Base-by-base conservation (phyloP, 2,329 filamentous ascomycete species). In the Aureobasidium subglaciale region DNA sequence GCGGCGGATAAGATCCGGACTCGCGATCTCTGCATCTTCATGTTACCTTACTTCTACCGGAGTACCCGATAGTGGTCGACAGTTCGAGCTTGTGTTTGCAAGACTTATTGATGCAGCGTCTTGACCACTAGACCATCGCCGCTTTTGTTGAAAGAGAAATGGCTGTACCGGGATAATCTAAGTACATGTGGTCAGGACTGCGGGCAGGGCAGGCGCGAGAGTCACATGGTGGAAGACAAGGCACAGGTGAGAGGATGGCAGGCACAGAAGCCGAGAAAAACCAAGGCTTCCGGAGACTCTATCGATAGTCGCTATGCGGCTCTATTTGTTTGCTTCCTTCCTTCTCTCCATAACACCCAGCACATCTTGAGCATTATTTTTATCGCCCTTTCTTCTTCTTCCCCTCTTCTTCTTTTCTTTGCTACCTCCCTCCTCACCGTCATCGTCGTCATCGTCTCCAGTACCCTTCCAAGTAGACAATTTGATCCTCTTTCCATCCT, bases 311-410 rank as follows among this genome's bases (percentile, higher is more conserved):
- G 15, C 20, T 35, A 34, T 16, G n/a, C 20, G 6, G 3, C 2
- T 25, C 43, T 48, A 48, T 30, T 48, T 48, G 5, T 30, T 30
- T 16, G 43, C 29, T 16, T 66, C 67, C 67, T 79, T 80, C 60
- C 80, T 74, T 61, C 78, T 76, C 67, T 93, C 87, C 64, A 96
- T 80, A 25, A 90, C 87, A 57, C 81, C 81, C 76, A 95, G 73
- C 54, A 96, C 88, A 75, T 95, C 89, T 5, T 80, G 81, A 13
- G 83, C 87, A 70, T 78, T 92, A 66, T 97, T 89, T 58, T 73
- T 84, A 68, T 91, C 87, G 0, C 87, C 87, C 69, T 88, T 90
- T 64, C 83, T 80, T 75, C 88, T 91, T 38, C 75, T 63, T 1
- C 81, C 82, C 61, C 86, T 88, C 65, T 81, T 81, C 75, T 86